Evolutionary conservation across 2,329 filamentous ascomycete genomes (phyloP).

Genomic region (Aureobasidium sp.): DNA sequence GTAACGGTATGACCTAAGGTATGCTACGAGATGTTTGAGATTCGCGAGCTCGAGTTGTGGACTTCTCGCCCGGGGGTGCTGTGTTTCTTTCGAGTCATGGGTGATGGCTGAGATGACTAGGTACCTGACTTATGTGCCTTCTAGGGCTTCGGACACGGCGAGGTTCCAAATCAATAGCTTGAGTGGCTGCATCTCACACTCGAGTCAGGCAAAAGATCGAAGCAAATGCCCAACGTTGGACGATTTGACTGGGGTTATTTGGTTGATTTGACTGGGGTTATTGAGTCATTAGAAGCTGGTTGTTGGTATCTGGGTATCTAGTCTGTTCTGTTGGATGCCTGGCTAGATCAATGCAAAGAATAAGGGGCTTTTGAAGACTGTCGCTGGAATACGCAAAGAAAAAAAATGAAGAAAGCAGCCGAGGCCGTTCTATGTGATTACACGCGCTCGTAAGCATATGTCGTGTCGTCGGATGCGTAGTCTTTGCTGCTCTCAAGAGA

Average conservation of each 20-base stretch:
- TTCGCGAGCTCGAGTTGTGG: too few relatives aligned
- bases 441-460: slow-evolving; percentile 2
- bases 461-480: neutral
- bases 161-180: neutral
- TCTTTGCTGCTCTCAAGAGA: slow-evolving; percentile 3
- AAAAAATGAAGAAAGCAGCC: neutral
- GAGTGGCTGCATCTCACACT: neutral
- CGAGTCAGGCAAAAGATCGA: neutral
- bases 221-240: neutral
- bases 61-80: neutral
- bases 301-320: neutral
- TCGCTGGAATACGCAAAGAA: neutral
- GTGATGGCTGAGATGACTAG: neutral
- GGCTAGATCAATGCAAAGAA: neutral
- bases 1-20: neutral
- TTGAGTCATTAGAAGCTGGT: neutral
- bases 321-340: slow-evolving; percentile 4
- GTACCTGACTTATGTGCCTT: neutral
- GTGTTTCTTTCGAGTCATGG: neutral
- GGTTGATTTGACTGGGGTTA: too few relatives aligned
- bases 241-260: neutral
- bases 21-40: neutral
- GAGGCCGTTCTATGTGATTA: neutral
- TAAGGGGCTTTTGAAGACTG: neutral
- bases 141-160: neutral